Percentiles rank a stretch among this genome's conserved stretches.
phyloP scores from a whole-genome alignment of 2,329 filamentous ascomycete genomes.

The Curvularia sp. region DNA sequence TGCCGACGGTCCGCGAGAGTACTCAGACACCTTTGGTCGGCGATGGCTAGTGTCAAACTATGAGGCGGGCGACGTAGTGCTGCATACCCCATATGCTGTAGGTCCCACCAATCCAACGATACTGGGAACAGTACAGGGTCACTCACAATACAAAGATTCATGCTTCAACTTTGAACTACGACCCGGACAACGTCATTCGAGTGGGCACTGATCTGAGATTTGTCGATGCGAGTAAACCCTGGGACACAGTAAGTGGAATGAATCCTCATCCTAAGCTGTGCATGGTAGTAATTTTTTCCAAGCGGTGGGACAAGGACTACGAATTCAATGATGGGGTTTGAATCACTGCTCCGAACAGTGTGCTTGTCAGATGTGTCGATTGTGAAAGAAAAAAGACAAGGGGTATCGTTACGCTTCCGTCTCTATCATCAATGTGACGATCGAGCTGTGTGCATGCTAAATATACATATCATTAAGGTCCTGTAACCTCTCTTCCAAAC shows the following conservation, averaged over 20 bases:
- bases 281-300: constrained; percentile 6
- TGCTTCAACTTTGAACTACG: constrained; percentile 64
- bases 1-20: constrained; percentile 58
- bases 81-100: constrained; percentile 44
- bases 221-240: constrained; percentile 60
- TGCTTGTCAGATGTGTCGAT: not conserved
- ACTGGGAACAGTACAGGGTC: no score
- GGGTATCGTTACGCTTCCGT: not conserved
- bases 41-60: constrained; percentile 62
- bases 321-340: constrained; percentile 40
- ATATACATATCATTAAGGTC: not conserved
- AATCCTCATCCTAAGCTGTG: no score
- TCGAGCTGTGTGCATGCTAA: not conserved
- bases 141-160: constrained; percentile 57
- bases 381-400: not conserved
- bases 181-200: constrained; percentile 60
- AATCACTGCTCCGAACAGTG: not conserved
- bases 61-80: constrained; percentile 61
- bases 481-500: no score
- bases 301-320: constrained; percentile 47
- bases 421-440: not conserved
- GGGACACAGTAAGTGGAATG: constrained; percentile 54
- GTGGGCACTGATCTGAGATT: constrained; percentile 65
- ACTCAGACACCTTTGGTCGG: constrained; percentile 54
- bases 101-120: not conserved